Conservation (phyloP, 768 basidiomycete species). For the Lepiota subincarnata region DNA sequence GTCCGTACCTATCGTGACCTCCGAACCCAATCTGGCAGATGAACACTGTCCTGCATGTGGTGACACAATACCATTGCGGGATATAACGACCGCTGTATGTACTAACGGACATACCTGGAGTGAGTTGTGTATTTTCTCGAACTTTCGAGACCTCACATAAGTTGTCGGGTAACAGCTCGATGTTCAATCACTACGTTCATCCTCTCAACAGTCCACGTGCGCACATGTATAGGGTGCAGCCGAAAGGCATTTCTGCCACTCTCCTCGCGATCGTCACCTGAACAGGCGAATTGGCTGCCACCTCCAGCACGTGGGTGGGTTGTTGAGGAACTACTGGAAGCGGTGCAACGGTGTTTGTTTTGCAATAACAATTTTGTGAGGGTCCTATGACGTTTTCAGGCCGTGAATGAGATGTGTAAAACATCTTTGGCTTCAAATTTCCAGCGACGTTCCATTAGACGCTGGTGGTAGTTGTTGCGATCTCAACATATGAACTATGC, state of each 20-base stretch:
- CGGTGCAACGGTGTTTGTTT: slow-evolving; percentile 65
- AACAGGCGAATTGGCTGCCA: slow-evolving; percentile 41
- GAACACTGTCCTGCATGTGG: slow-evolving; percentile 78
- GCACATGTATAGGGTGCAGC: slow-evolving; percentile 78
- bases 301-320: slow-evolving; percentile 54
- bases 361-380: slow-evolving; percentile 64
- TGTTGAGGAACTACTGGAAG: slow-evolving; percentile 60
- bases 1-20: slow-evolving; percentile 16
- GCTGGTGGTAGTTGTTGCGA: neutral
- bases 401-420: neutral
- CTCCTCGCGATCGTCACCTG: slow-evolving; percentile 27
- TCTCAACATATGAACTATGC: neutral
- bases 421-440: neutral
- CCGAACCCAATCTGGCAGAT: slow-evolving; percentile 33
- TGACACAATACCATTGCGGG: slow-evolving; percentile 52
- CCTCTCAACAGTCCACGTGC: slow-evolving; percentile 69
- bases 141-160: slow-evolving; percentile 15
- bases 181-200: slow-evolving; percentile 82
- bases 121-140: slow-evolving; percentile 29
- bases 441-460: neutral
- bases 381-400: slow-evolving; percentile 32
- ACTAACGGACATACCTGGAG: slow-evolving; percentile 75
- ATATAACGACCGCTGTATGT: slow-evolving; percentile 60
- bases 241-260: slow-evolving; percentile 75
- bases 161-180: slow-evolving; percentile 43